These are phyloP conservation scores for Neolentinus lepideus DNA, from an alignment of 1,284 basidiomycete species.

Conservation along the genomic window DNA sequence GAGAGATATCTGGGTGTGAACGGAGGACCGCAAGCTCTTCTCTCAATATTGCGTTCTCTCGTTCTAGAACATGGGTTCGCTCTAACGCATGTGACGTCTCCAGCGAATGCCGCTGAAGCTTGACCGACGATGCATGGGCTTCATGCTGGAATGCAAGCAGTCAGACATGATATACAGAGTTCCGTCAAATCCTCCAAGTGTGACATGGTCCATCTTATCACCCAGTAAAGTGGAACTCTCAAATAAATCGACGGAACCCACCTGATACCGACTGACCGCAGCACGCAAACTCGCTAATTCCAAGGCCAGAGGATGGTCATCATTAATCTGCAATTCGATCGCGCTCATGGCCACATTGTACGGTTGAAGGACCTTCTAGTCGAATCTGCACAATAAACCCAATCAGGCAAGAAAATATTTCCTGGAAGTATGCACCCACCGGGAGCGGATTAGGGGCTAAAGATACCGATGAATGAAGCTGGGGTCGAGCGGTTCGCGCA, in stretches of 20 bases:
- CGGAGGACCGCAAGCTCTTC: constrained; percentile 48
- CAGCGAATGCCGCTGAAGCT: constrained; percentile 55
- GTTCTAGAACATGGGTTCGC: constrained; percentile 40
- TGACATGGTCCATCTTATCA: background rate
- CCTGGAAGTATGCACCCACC: background rate
- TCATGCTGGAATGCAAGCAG: constrained; percentile 42
- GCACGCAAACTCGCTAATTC: constrained; percentile 58
- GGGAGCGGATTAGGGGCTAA: background rate
- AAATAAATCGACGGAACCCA: too few relatives aligned
- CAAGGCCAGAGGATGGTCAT: constrained; percentile 57
- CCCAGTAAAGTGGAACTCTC: background rate
- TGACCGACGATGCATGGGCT: constrained; percentile 54
- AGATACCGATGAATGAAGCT: background rate
- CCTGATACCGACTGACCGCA: constrained; percentile 65
- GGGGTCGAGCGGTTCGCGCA: background rate
- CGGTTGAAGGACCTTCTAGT: background rate
- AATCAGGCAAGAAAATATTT: background rate
- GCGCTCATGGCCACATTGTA: background rate
- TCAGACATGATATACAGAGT: background rate
- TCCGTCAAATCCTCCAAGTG: background rate
- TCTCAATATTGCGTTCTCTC: constrained; percentile 46
- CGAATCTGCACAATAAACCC: background rate
- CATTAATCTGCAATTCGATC: constrained; percentile 20
- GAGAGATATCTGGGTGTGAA: constrained; percentile 32
- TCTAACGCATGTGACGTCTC: constrained; percentile 43